These are phyloP conservation scores for Tympanopsis confertula DNA, from an alignment of 2,329 filamentous ascomycete genomes.

Conservation along the genomic window DNA sequence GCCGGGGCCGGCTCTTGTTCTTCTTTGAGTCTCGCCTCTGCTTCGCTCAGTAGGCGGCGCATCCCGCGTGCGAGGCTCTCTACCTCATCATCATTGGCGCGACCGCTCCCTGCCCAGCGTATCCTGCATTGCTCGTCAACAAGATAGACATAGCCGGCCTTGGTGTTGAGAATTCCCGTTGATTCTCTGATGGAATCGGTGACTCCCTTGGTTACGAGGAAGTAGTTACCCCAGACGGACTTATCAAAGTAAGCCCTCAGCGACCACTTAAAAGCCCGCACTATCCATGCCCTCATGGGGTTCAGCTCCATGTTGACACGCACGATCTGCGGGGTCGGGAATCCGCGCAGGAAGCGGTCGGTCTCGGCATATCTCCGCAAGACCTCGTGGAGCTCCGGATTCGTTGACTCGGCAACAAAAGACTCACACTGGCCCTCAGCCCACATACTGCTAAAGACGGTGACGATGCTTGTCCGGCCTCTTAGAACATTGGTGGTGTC, in stretches of 20 bases:
- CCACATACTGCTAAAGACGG: conserved; percentile 75
- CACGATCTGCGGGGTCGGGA: conserved; percentile 54
- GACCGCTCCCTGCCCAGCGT: conserved; percentile 81
- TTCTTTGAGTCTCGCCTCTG: conserved; percentile 21
- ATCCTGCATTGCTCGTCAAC: conserved; percentile 81
- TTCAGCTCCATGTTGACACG: conserved; percentile 85
- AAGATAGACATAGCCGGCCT: conserved; percentile 88
- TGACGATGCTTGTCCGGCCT: conserved; percentile 70
- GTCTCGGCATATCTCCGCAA: conserved; percentile 38
- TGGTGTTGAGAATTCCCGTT: conserved; percentile 69
- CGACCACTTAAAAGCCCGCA: conserved; percentile 41
- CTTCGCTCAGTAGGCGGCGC: conserved; percentile 47
- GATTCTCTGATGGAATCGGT: conserved; percentile 49
- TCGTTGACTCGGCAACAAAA: conserved; percentile 55
- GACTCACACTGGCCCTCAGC: conserved; percentile 68
- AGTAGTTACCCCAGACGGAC: conserved; percentile 47
- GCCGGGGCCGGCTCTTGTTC: no score
- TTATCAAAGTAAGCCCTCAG: conserved; percentile 35
- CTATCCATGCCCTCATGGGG: conserved; percentile 46
- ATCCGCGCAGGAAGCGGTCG: conserved; percentile 10
- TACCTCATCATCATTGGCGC: conserved; percentile 52
- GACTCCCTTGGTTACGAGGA: conserved; percentile 45
- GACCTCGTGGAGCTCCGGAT: conserved; percentile 57
- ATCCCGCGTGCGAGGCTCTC: conserved; percentile 55
- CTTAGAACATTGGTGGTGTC: conserved; percentile 68